Base-by-base conservation (phyloP, 371 early-diverging fungal genomes). In the Conidiobolus incongruus region DNA sequence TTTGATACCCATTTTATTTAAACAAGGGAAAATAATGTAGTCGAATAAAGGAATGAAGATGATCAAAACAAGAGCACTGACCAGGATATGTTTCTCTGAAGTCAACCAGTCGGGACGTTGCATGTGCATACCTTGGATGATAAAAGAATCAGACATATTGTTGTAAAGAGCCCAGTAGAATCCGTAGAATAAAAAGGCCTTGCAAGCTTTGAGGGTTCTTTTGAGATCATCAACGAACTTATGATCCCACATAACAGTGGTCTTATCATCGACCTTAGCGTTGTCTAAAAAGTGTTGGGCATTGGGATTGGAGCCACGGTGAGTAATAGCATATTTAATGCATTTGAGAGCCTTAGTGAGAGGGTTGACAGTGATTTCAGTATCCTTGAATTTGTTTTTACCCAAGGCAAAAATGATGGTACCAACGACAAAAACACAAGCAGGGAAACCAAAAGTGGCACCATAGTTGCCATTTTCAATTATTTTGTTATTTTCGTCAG, bases 141-240 rank as follows among this genome's bases (percentile, higher is more conserved):
- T 55, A 53, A 83, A 59, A 55, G 78, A 80, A 59, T 72, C 74
- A 42, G n/a, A n/a, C n/a, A n/a, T n/a, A n/a, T n/a, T n/a, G n/a
- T n/a, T n/a, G n/a, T n/a, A n/a, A n/a, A n/a, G 64, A 19, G 75
- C 66, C 84, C 84, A 83, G 64, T 71, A 83, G 40, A 83, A 51
- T n/a, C 79, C 77, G 49, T 58, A 78, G 61, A 71, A 70, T 40
- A 64, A 50, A 53, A 83, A 78, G 15, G 80, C 71, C 47, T 66
- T 61, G 62, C 75, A 78, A 30, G 81, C 75, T 22, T 62, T 59
- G 34, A 77, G 54, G 4, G 74, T 60, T 36, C 61, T 59, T 48
- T 61, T 62, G 49, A 81, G 58, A 54, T 77, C 79, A 21, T 71
- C 62, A n/a, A 81, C 74, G 50, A 78, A 81, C 40, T 61, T 56